Evolutionary conservation across 805 yeast species (phyloP).

Genomic region (Wickerhamomyces sydowiorum): DNA sequence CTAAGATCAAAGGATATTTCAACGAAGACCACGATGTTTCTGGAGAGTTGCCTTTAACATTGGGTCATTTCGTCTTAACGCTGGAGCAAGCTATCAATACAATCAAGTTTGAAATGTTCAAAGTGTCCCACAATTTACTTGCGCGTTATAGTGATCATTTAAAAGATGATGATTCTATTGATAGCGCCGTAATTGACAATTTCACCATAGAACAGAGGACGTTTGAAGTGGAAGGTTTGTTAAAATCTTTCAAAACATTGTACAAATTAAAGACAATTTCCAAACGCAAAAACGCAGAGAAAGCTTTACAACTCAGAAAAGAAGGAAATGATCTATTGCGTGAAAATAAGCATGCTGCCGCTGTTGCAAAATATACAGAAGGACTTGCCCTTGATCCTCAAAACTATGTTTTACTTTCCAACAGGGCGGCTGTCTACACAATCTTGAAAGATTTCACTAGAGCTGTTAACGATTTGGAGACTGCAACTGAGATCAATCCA

Average conservation of each 20-base stretch:
- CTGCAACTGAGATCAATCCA: constrained; percentile 26
- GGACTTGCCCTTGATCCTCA: constrained; percentile 28
- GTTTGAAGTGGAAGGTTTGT: too few species aligned
- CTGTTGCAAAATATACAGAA: constrained; percentile 31
- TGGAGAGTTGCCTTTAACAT: constrained; percentile 11
- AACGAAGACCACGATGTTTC: constrained; percentile 8
- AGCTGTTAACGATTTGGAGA: constrained; percentile 30
- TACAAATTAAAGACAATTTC: not conserved
- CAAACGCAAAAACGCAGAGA: not conserved
- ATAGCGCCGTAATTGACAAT: too few species aligned
- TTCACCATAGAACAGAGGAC: too few species aligned
- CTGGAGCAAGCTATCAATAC: constrained; percentile 3
- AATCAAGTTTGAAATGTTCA: constrained; percentile 2
- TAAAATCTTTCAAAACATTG: not conserved
- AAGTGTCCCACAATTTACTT: constrained; percentile 4
- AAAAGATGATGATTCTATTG: not conserved
- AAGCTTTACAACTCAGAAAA: constrained; percentile 9
- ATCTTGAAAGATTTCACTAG: constrained; percentile 28
- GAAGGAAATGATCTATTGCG: constrained; percentile 14
- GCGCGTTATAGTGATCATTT: constrained; percentile 11
- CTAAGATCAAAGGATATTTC: not conserved
- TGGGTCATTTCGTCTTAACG: constrained; percentile 10
- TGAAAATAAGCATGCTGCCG: constrained; percentile 17
- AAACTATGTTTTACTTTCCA: constrained; percentile 28
- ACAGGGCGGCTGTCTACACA: constrained; percentile 36